Base-by-base conservation (phyloP, 1,284 basidiomycete genomes). In the Pascua guehoae region DNA sequence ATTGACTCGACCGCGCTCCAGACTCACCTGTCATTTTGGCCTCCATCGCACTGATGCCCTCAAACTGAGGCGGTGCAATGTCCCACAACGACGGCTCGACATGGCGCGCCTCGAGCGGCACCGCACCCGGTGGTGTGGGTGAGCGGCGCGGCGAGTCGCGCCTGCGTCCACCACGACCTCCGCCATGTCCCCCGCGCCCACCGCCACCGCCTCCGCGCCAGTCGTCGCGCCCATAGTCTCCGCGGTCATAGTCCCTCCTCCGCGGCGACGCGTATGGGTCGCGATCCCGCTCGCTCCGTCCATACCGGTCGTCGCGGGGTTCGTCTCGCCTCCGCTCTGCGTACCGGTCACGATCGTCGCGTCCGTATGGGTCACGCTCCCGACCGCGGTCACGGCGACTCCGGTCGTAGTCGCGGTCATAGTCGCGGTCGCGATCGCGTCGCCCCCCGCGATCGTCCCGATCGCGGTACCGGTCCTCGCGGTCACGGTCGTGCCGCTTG, bases 31-130 rank as follows among this genome's bases (percentile, higher is more conserved):
- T 97, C 77, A 93, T 89, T 77, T 98, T 99, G 24, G 95, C 95
- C 72, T 97, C 91, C 81, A 93, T 84, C 14, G 94, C 92, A 3
- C 87, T 88, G 67, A 97, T 91, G 66, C 90, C 88, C 70, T 98
- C 94, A 66, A 96, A 98, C 17, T 94, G 94, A 12, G 89, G 88
- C 12, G 95, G 91, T 73, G 90, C 87, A 32, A 96, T 88, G 77
- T 98, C 92, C 95, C 96, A 99, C 32, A 90, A 89, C 52, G 90
- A 91, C 10, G 89, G 87, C 69, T 89, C 89, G 32, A 93, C 81
- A 70, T 86, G 86, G 58, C 94, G 82, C 73, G 95, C 90, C 37
- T 88, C 88, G 64, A 99, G 79, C 1, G 91, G 88, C 37, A 86
- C 79, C 12, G 86, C 85, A 47, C 88, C 89, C 67, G 90, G 86